phyloP scores from a whole-genome alignment of 495 filamentous ascomycete genomes.

The Neurospora africana region DNA sequence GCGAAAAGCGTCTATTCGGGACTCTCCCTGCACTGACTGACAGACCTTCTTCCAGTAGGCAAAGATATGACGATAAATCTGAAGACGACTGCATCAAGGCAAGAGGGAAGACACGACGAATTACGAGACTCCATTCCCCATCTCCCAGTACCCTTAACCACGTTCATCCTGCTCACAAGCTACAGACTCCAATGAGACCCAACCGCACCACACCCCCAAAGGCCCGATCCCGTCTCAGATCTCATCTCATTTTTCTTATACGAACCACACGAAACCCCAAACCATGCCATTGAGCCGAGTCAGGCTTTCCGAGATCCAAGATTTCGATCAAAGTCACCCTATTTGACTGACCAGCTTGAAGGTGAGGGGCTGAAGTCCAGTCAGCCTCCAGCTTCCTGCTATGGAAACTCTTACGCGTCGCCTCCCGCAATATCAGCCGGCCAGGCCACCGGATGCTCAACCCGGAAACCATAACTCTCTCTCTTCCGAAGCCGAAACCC shows the following conservation, averaged over 20 bases:
- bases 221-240: neutral
- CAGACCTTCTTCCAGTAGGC: neutral
- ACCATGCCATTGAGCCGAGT: neutral
- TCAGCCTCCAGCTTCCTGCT: neutral
- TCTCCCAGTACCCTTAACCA: neutral
- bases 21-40: neutral
- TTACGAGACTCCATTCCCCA: neutral
- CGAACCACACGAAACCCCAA: neutral
- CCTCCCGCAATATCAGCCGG: neutral
- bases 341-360: neutral
- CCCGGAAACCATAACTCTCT: neutral
- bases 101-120: neutral
- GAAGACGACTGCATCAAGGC: neutral
- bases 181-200: neutral
- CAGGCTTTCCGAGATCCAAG: neutral
- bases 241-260: neutral
- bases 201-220: neutral
- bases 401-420: neutral
- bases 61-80: neutral
- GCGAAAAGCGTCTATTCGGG: neutral
- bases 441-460: neutral
- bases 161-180: neutral
- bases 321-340: neutral
- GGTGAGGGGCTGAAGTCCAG: neutral
- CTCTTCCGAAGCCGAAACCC: neutral